Evolutionary conservation across 306 rosid genomes (phyloP).

Genomic region (Trichosanthes truncata): DNA sequence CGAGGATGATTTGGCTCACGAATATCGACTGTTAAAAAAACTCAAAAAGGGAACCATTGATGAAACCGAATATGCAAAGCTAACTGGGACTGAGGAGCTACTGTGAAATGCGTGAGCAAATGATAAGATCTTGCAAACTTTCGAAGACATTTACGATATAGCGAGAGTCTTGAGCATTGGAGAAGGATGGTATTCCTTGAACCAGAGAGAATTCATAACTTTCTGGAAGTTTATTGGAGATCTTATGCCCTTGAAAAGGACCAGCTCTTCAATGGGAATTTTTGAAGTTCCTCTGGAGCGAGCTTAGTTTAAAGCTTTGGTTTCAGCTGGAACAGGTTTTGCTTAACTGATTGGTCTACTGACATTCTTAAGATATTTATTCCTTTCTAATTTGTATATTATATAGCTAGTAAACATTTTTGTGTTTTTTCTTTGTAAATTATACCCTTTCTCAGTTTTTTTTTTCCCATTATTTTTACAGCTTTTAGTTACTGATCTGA

Average conservation of each 20-base stretch:
- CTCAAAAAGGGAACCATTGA: constrained; percentile 73
- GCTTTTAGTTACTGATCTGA: too few species aligned
- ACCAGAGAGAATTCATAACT: background rate
- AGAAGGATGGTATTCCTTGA: background rate
- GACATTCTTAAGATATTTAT: background rate
- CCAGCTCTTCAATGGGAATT: background rate
- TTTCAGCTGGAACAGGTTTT: background rate
- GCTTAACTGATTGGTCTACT: background rate
- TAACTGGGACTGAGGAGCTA: constrained; percentile 80
- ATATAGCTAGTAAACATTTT: background rate
- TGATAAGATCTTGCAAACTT: background rate
- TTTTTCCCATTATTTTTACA: too few species aligned
- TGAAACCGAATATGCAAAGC: constrained; percentile 57
- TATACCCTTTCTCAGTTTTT: background rate
- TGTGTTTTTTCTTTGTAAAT: background rate
- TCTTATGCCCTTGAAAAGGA: background rate
- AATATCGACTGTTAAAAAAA: constrained; percentile 75
- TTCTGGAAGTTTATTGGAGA: background rate
- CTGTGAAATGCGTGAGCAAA: constrained; percentile 25
- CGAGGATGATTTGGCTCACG: constrained; percentile 67
- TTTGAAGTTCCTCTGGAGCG: background rate
- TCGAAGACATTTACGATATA: background rate
- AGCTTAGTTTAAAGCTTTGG: background rate
- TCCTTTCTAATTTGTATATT: background rate
- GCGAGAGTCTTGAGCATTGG: background rate